These are phyloP conservation scores for Phytophthora crassamura DNA, from an alignment of 352 stramenopile genomes.

Conservation along the genomic window DNA sequence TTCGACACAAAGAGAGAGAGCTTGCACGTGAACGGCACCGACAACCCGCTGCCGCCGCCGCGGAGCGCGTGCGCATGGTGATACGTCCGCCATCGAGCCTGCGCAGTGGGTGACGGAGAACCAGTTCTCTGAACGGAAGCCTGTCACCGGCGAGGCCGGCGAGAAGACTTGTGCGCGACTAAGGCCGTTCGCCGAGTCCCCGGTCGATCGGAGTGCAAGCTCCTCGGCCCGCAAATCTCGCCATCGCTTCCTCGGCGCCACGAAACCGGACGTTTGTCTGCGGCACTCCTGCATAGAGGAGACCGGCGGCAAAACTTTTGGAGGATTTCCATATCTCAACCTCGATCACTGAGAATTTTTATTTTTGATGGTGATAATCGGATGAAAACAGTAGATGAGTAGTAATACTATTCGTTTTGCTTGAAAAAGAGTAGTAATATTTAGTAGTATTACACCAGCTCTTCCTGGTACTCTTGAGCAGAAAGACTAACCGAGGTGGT, in stretches of 20 bases:
- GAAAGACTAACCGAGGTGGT: too few species aligned
- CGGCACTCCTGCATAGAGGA: constrained; percentile 23
- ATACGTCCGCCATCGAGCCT: neutral
- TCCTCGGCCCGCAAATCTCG: constrained; percentile 28
- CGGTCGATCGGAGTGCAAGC: constrained; percentile 3
- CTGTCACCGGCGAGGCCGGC: constrained; percentile 16
- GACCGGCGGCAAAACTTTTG: too few species aligned
- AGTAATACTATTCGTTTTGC: too few species aligned
- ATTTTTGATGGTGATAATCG: too few species aligned
- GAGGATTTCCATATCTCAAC: too few species aligned
- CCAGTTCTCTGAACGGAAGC: constrained; percentile 30
- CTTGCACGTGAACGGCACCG: neutral
- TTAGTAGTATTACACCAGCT: too few species aligned
- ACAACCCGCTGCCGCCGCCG: too few species aligned
- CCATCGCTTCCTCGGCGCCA: constrained; percentile 13
- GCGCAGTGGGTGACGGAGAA: constrained; percentile 17
- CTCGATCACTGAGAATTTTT: too few species aligned
- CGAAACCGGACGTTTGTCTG: constrained; percentile 29
- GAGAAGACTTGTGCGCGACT: constrained; percentile 19
- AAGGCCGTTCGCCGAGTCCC: constrained; percentile 14
- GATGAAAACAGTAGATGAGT: too few species aligned
- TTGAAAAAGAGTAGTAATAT: too few species aligned
- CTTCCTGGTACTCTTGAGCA: too few species aligned
- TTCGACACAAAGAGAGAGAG: too few species aligned
- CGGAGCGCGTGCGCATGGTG: neutral